Evolutionary conservation across 306 rosid species (phyloP).

Genomic region (Astragalus membranaceus): DNA sequence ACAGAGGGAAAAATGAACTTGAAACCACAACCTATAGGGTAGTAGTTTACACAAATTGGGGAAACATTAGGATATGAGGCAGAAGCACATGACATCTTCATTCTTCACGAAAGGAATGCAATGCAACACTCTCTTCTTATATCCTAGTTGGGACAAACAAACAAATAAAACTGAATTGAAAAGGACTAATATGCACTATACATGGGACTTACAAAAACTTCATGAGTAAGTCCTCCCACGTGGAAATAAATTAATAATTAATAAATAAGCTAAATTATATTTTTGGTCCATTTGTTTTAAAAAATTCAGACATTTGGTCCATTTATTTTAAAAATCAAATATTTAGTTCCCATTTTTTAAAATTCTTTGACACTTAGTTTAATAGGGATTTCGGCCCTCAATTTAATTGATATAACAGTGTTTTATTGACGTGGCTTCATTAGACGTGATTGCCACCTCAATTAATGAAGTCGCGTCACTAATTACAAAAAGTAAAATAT

Average conservation of each 20-base stretch:
- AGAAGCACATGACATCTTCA: background rate
- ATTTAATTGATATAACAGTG: too few relatives aligned
- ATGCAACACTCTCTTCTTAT: background rate
- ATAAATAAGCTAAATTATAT: too few relatives aligned
- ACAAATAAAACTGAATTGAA: constrained; percentile 10
- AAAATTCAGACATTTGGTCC: too few relatives aligned
- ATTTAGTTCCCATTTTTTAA: too few relatives aligned
- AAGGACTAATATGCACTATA: background rate
- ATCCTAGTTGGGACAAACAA: constrained; percentile 19
- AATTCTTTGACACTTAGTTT: too few relatives aligned
- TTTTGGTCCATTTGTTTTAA: too few relatives aligned
- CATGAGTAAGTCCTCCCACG: constrained; percentile 14
- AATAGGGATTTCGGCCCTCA: too few relatives aligned
- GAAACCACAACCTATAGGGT: background rate
- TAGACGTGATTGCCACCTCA: too few relatives aligned
- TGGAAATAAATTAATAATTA: background rate
- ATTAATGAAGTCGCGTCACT: too few relatives aligned
- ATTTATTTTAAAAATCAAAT: too few relatives aligned
- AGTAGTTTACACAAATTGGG: background rate
- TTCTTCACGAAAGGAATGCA: constrained; percentile 5
- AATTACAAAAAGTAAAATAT: too few relatives aligned
- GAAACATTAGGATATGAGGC: background rate
- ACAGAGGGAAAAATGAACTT: background rate
- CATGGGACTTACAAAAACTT: background rate
- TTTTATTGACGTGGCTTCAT: too few relatives aligned